Conservation (phyloP, 768 basidiomycete genomes). For the Agrocybe praecox region DNA sequence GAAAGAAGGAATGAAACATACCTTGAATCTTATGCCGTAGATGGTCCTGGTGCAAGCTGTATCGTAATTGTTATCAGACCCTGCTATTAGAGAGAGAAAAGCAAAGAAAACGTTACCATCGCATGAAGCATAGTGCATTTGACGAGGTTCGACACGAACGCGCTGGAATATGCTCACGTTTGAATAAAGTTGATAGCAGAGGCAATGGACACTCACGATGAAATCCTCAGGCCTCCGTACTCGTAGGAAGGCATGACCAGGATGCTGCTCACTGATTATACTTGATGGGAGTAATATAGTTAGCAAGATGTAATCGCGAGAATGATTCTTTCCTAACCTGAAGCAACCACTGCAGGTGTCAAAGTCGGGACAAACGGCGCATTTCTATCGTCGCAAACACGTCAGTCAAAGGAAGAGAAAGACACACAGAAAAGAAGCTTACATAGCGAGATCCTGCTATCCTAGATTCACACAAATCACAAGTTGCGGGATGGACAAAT, state of each 20-base stretch:
- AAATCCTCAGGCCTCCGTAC: constrained; percentile 55
- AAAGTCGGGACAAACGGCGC: constrained; percentile 79
- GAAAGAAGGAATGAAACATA: constrained; percentile 23
- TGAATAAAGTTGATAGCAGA: not conserved
- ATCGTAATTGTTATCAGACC: not conserved
- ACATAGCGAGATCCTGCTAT: constrained; percentile 78
- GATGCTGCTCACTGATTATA: constrained; percentile 76
- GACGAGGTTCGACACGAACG: constrained; percentile 11
- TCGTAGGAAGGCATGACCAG: constrained; percentile 72
- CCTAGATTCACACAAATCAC: constrained; percentile 75
- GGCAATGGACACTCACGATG: constrained; percentile 45
- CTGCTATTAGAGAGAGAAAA: not conserved
- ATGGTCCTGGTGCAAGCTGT: constrained; percentile 55
- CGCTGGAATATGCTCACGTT: constrained; percentile 19
- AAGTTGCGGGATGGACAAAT: constrained; percentile 64
- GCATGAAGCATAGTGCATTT: constrained; percentile 61
- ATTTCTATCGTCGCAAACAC: constrained; percentile 57
- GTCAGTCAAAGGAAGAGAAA: not conserved
- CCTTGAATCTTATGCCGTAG: constrained; percentile 73
- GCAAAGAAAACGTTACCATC: constrained; percentile 37
- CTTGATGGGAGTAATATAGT: constrained; percentile 27
- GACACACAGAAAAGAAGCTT: constrained; percentile 25
- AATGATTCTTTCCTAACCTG: constrained; percentile 34
- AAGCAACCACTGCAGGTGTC: constrained; percentile 78
- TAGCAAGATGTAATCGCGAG: not conserved